Evolutionary conservation across 768 basidiomycete species (phyloP), one percentile per base, ranked within the genome.

Genomic region (Pluteus cervinus): DNA sequence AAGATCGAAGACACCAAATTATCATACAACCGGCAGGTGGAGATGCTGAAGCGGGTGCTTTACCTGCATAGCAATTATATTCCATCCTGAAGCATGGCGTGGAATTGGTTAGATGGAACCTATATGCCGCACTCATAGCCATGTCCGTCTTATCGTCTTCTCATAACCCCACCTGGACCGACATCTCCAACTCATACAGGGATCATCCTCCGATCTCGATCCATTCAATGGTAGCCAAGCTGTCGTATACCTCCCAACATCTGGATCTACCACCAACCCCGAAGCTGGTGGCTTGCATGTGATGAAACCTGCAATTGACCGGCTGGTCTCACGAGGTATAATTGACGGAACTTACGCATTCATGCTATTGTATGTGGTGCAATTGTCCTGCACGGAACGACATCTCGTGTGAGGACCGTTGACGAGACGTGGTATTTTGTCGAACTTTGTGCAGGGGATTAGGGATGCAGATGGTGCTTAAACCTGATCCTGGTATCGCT

Each of bases 341-440:
- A 86, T 89, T 37, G 92, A 96, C 46, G 93, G 92, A 5, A 93
- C 92, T 3, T 79, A 97, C 11, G 88, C 93, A 7, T 97, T 92
- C 54, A 85, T 92, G 69, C 66, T 91, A 2, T 67, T 97, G 29
- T 89, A 93, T 49, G 80, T 93, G 6, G 72, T 85, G 12, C 75
- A 84, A 29, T 63, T 93, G 0, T 86, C 79, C 24, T 74, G 74
- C 18, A 57, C 65, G 33, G 84, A 90, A 46, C 82, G 78, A 58
- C 81, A 82, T 33, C 71, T 84, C 37, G 50, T 66, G 8, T 87
- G 30, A 55, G 66, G 7, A 60, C 73, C 1, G 61, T 96, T 17
- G 69, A n/a, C 69, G 17, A 71, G 79, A 30, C 78, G 86, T 47
- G 93, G 94, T 0, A 83, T 83, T 50, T 56, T 97, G 42, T 61